These are phyloP conservation scores for Amesomyces nigricolor DNA, from an alignment of 2,329 filamentous ascomycete genomes.

Conservation along the genomic window DNA sequence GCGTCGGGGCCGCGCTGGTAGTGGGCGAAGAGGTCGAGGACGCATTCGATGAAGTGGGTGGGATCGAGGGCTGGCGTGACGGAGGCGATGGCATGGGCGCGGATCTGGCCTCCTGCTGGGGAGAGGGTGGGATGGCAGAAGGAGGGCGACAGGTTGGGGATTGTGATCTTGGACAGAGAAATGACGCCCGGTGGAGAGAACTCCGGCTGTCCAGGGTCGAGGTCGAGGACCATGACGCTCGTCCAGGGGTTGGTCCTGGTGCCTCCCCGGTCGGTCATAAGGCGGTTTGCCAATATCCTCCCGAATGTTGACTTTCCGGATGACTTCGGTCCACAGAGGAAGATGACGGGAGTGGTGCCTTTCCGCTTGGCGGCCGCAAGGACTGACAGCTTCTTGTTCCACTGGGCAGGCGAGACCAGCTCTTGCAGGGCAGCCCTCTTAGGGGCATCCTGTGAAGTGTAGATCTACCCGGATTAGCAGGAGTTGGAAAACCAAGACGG, in stretches of 20 bases:
- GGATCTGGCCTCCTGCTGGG: slow-evolving; percentile 40
- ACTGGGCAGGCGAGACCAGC: slow-evolving; percentile 51
- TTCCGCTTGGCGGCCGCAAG: slow-evolving; percentile 35
- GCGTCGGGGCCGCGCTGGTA: slow-evolving; percentile 44
- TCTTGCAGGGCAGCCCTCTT: slow-evolving; percentile 47
- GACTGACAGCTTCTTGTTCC: slow-evolving; percentile 55
- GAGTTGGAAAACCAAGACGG: no score
- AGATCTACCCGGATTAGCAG: slow-evolving; percentile 38
- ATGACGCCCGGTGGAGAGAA: slow-evolving; percentile 65
- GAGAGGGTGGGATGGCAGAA: slow-evolving; percentile 53
- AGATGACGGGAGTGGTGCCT: slow-evolving; percentile 36
- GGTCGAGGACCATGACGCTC: slow-evolving; percentile 58
- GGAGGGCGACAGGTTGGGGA: slow-evolving; percentile 59
- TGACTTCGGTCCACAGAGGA: slow-evolving; percentile 65
- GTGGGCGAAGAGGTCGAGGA: slow-evolving; percentile 54
- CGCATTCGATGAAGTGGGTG: slow-evolving; percentile 60
- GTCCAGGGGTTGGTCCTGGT: slow-evolving; percentile 27
- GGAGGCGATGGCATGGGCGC: slow-evolving; percentile 62
- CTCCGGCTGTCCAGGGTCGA: slow-evolving; percentile 74
- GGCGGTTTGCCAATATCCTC: slow-evolving; percentile 58
- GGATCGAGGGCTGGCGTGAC: slow-evolving; percentile 61
- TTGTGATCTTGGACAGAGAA: slow-evolving; percentile 56
- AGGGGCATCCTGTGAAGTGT: slow-evolving; percentile 47
- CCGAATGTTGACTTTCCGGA: slow-evolving; percentile 74
- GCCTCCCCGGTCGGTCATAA: slow-evolving; percentile 46